Base-by-base conservation (phyloP, 176 grass and related monocot species). In the Triticum timopheevii region DNA sequence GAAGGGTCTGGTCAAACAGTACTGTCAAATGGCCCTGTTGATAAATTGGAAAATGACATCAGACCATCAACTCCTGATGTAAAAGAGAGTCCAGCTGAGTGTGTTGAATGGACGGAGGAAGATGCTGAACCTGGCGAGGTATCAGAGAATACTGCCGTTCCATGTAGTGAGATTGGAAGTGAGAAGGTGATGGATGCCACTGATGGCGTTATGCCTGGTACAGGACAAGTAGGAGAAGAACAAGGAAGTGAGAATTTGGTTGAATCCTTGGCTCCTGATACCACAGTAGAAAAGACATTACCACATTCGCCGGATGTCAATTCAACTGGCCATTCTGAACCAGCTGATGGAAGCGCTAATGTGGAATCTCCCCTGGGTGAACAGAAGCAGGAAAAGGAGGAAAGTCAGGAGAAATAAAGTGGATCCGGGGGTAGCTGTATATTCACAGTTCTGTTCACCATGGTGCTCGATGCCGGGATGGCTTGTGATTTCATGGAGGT, bases 21-120 rank as follows among this genome's bases (percentile, higher is more conserved):
- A 66, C 54, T 88, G 31, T 61, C 62, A 77, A 88, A 80, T 35
- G 77, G 19, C 10, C 78, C 38, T 3, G 20, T 82, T 42, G 77
- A 88, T 72, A 82, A 77, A 10, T 13, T 69, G 28, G 86, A 88
- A 71, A 82, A 81, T 39, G 77, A 77, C 54, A 91, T 91, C 77
- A 88, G 90, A 82, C 86, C 82, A 38, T 69, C 77, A 56, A 91
- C 81, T 34, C 85, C 86, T 54, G 90, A 91, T 85, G 86, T 91
- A 40, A 81, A 85, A 63, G 90, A 91, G 36, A 77, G 77, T 65
- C 69, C 44, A 45, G 77, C 86, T 25, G 86, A 91, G 71, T 82
- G 40, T 85, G 69, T 91, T 2, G 86, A 91, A 70, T 91, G 82
- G 86, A 82, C 63, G 50, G 86, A 84, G 76, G 85, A 88, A 54